Evolutionary conservation across 495 filamentous ascomycete species (phyloP).

Genomic region (Trichoderma reesei): DNA sequence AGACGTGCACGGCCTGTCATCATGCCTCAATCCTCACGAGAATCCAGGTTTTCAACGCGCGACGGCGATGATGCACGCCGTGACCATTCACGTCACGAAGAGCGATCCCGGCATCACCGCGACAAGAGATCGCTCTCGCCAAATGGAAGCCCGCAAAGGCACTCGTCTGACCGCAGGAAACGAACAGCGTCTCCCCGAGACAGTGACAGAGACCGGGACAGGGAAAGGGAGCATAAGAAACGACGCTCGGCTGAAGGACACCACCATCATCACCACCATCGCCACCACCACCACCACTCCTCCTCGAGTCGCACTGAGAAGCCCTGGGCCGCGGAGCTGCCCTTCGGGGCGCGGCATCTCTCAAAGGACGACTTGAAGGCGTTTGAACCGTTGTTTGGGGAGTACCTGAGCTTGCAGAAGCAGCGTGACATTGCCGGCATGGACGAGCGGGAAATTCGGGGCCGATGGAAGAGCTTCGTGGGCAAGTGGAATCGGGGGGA

Average conservation of each 20-base stretch:
- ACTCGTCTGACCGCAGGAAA: not conserved
- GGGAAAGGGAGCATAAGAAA: not conserved
- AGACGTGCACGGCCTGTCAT: not conserved
- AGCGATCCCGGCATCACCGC: not conserved
- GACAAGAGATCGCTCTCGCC: not conserved
- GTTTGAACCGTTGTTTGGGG: slow-evolving; percentile 65
- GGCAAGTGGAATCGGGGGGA: slow-evolving; percentile 92
- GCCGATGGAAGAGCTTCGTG: slow-evolving; percentile 89
- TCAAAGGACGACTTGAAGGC: slow-evolving; percentile 51
- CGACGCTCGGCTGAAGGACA: not conserved
- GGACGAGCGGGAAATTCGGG: slow-evolving; percentile 58
- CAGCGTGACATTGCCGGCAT: slow-evolving; percentile 53
- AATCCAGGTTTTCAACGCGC: not conserved
- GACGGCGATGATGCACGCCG: not conserved
- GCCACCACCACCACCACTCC: slow-evolving; percentile 16
- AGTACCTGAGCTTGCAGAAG: slow-evolving; percentile 90
- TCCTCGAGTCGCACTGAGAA: not conserved
- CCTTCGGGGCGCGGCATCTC: slow-evolving; percentile 54
- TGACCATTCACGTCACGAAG: not conserved
- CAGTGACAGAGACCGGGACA: too few relatives aligned
- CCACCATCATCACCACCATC: slow-evolving; percentile 9
- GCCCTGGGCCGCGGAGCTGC: slow-evolving; percentile 35
- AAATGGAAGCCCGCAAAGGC: not conserved
- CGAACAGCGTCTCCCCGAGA: not conserved
- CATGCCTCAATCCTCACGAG: not conserved